phyloP scores from a whole-genome alignment of 805 yeast species.

The Danielia oregonensis region DNA sequence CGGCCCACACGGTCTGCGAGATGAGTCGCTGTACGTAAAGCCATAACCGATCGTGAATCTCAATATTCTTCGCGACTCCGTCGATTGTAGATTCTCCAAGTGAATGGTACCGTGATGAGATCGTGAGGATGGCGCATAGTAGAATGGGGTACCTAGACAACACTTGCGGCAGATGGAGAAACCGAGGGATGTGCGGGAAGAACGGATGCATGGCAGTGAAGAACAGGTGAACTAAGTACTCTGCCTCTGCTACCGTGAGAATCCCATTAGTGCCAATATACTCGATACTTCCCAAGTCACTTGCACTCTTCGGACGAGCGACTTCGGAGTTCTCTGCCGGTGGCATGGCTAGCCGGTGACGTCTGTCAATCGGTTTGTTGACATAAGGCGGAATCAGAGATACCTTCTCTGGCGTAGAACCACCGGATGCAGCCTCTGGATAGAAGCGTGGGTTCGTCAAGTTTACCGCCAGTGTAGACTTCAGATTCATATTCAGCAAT shows the following conservation, averaged over 20 bases:
- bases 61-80: conserved; percentile 44
- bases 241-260: conserved; percentile 61
- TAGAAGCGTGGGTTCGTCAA: too few relatives aligned
- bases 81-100: conserved; percentile 34
- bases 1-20: conserved; percentile 91
- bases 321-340: conserved; percentile 37
- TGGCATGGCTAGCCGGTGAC: conserved; percentile 37
- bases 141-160: conserved; percentile 78
- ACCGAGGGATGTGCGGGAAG: conserved; percentile 81
- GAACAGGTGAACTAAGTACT: conserved; percentile 53
- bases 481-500: too few relatives aligned
- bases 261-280: conserved; percentile 59
- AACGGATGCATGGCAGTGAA: conserved; percentile 82
- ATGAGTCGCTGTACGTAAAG: conserved; percentile 74
- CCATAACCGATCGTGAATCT: conserved; percentile 80
- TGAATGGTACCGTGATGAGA: conserved; percentile 73
- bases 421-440: background rate
- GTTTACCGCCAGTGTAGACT: too few relatives aligned
- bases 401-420: background rate
- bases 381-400: conserved; percentile 1
- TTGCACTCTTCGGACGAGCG: conserved; percentile 46
- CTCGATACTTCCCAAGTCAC: conserved; percentile 53
- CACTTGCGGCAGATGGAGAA: conserved; percentile 60
- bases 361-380: conserved; percentile 6
- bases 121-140: conserved; percentile 74